Base-by-base conservation (phyloP, 306 rosid species). In the Gastrolobium villosum region DNA sequence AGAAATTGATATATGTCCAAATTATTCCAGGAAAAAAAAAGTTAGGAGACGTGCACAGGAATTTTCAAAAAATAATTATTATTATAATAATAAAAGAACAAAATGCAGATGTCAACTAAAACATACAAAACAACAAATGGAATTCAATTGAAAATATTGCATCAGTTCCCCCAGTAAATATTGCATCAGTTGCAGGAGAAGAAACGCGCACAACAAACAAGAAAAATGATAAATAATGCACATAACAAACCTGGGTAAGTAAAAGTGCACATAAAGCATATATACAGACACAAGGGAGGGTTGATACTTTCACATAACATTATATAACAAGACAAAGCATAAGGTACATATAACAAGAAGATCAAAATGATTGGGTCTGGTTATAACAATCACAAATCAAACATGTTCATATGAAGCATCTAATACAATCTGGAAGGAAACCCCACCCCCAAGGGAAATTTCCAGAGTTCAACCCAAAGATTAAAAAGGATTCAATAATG, bases 131-230 rank as follows among this genome's bases (percentile, higher is more conserved):
- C 9, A 31, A 45, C 28, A 57, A 6, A 41, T 5, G 5, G 11
- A 82, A 48, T 34, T 10, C n/a, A 77, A 39, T 5, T 72, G 50
- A 36, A 49, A 39, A 64, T 39, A 76, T 34, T 43, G 26, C 10
- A 36, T 10, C 35, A 7, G 39, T 55, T 5, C 28, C 15, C 2
- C 20, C 1, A 37, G 13, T 37, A 14, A 39, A 64, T 39, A 76
- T 34, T 43, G 26, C 10, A 36, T 10, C 35, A 7, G 39, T 55
- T 13, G 65, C 50, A 44, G 48, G 5, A 56, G 30, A 45, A 71
- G 39, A 55, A 34, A 56, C n/a, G 15, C 7, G 26, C 10, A 32
- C 65, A 52, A 28, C 32, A 77, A 10, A 3, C 4, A 54, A 20
- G 11, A 40, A 10, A 10, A 60, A 34, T 7, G n/a, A 44, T 15